A percentile compares a stretch with the other conserved stretches of the same genome.
phyloP scores from a whole-genome alignment of 1,284 basidiomycete species.

The Pyrrhoderma noxium region DNA sequence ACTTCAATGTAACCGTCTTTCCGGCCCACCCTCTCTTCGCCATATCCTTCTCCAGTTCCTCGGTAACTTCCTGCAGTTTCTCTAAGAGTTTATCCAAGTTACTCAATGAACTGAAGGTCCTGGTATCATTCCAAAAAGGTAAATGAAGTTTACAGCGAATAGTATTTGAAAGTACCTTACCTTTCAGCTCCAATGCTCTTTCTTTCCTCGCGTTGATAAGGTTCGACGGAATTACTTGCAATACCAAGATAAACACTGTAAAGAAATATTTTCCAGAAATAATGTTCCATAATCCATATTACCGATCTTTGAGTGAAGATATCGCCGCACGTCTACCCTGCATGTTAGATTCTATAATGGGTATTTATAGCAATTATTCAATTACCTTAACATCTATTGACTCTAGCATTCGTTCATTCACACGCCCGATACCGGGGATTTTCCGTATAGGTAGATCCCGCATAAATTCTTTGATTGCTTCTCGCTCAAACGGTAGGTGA shows the following conservation, averaged over 20 bases:
- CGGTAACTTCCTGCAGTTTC: constrained; percentile 73
- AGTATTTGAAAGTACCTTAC: constrained; percentile 31
- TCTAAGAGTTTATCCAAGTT: constrained; percentile 60
- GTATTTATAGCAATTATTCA: constrained; percentile 2
- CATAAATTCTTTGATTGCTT: constrained; percentile 70
- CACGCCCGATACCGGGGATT: constrained; percentile 82
- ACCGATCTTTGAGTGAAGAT: constrained; percentile 68
- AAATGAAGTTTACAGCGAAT: not conserved
- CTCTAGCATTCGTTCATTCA: constrained; percentile 80
- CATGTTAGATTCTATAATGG: not conserved
- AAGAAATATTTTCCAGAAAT: constrained; percentile 70
- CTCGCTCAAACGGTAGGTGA: constrained; percentile 58
- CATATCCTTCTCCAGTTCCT: constrained; percentile 77
- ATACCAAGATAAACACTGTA: constrained; percentile 79
- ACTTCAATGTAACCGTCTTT: constrained; percentile 73
- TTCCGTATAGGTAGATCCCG: constrained; percentile 69
- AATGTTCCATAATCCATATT: constrained; percentile 77
- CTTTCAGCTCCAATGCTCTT: constrained; percentile 89
- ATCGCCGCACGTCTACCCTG: constrained; percentile 73
- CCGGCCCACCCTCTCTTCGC: constrained; percentile 62
- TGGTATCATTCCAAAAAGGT: constrained; percentile 30
- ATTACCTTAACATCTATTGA: constrained; percentile 77
- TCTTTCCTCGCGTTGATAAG: constrained; percentile 67
- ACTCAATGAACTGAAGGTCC: constrained; percentile 68
- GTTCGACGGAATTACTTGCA: constrained; percentile 72